Percentiles rank a stretch among this genome's conserved stretches.
Conservation (phyloP, 192 early-diverging fungal species). For the Backusella psychrophila region DNA sequence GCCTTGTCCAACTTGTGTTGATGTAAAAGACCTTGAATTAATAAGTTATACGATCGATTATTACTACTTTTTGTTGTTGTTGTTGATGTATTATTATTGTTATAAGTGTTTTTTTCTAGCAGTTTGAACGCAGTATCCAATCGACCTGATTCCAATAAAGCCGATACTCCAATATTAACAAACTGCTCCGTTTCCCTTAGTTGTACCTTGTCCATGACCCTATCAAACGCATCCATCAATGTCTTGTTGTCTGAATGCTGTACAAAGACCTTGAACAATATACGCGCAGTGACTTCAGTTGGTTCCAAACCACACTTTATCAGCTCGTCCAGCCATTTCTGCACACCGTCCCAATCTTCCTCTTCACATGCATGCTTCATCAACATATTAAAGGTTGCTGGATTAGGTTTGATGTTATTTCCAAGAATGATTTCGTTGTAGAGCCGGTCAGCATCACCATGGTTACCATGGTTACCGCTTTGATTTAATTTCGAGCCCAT, state of each 20-base stretch:
- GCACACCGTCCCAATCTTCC: conserved; percentile 1
- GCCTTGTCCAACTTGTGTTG: conserved; percentile 12
- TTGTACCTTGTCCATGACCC: neutral
- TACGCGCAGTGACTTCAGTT: conserved; percentile 18
- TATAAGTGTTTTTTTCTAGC: neutral
- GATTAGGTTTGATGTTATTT: neutral
- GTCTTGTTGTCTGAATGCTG: neutral
- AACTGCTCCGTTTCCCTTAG: neutral
- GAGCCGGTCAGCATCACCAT: neutral
- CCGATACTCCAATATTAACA: conserved; percentile 5
- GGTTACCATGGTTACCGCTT: too few relatives aligned
- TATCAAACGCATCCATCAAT: conserved; percentile 10
- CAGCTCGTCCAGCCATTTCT: conserved; percentile 15
- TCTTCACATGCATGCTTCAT: conserved; percentile 5
- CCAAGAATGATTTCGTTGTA: conserved; percentile 7
- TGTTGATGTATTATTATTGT: too few relatives aligned
- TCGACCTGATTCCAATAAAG: neutral
- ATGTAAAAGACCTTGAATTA: conserved; percentile 15
- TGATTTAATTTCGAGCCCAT: conserved; percentile 5
- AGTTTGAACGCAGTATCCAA: conserved; percentile 8
- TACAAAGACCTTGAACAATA: conserved; percentile 7
- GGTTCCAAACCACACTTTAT: neutral
- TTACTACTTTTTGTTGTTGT: neutral
- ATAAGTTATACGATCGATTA: conserved; percentile 23
- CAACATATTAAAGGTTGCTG: conserved; percentile 26